phyloP scores from a whole-genome alignment of 371 early-diverging fungal genomes.

The Mortierella sp. region DNA sequence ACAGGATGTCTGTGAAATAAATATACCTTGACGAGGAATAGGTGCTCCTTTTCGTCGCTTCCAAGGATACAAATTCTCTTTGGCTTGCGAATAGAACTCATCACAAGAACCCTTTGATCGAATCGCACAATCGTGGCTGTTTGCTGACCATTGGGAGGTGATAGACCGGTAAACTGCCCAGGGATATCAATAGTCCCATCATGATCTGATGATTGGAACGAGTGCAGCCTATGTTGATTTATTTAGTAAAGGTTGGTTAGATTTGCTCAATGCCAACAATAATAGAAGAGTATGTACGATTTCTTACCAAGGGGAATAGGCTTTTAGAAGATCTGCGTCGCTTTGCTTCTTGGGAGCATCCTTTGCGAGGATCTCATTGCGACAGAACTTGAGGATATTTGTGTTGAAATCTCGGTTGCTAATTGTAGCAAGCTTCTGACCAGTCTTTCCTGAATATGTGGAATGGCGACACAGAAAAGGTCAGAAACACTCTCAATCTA shows the following conservation, averaged over 20 bases:
- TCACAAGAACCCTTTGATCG: conserved; percentile 71
- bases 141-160: conserved; percentile 62
- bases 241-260: too few relatives aligned
- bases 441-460: conserved; percentile 60
- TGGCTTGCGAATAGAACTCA: conserved; percentile 80
- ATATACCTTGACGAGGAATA: conserved; percentile 78
- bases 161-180: conserved; percentile 75
- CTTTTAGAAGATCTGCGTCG: conserved; percentile 60
- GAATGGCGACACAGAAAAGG: not conserved
- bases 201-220: conserved; percentile 47
- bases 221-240: conserved; percentile 32
- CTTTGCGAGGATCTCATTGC: conserved; percentile 54
- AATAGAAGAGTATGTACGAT: too few relatives aligned
- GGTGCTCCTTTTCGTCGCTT: conserved; percentile 75
- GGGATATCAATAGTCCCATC: conserved; percentile 75
- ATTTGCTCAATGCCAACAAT: too few relatives aligned
- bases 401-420: conserved; percentile 57
- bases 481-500: too few relatives aligned
- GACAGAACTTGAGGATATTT: conserved; percentile 55
- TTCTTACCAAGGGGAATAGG: conserved; percentile 78
- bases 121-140: conserved; percentile 73
- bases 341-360: conserved; percentile 45
- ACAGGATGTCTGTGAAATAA: not conserved
- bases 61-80: conserved; percentile 80
- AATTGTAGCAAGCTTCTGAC: conserved; percentile 59